Base-by-base conservation (phyloP, 768 basidiomycete genomes). In the Mycena kentingensis region DNA sequence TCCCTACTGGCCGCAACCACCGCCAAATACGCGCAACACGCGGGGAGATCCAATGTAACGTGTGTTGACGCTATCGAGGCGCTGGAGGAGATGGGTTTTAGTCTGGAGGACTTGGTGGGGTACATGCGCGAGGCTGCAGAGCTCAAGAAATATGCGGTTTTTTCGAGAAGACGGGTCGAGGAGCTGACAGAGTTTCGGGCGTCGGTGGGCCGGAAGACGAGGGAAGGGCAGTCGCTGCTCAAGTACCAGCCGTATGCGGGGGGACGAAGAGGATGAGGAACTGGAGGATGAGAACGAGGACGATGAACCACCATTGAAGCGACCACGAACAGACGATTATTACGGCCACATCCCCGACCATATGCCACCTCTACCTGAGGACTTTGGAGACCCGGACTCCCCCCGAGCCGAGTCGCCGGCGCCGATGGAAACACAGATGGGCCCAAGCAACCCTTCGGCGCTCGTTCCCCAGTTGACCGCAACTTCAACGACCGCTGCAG, bases 161-260 rank as follows among this genome's bases (percentile, higher is more conserved):
- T 83, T 64, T 83, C 83, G 4, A 73, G 74, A 35, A 76, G 85
- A 60, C 75, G 88, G 60, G 74, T 83, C 11, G 88, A 90, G 65
- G 89, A 90, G 64, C 68, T 92, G 64, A 73, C 77, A 46, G 90
- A 90, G 65, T 78, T 88, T 67, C 83, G 77, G 75, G 81, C 87
- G 85, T 72, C 70, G 78, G 77, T 61, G 35, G 52, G 54, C 60
- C 67, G 74, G 41, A 75, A 77, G 32, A 80, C 83, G 53, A 67
- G 65, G 29, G 81, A 83, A 52, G 83, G 84, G 63, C 72, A 73
- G 5, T 79, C 85, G 55, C 77, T 74, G 6, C 73, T 90, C 6
- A 60, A 73, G 22, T 85, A 80, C 48, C 69, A 67, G 19, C 74
- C 65, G 25, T 72, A 67, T 35, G 51, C 67, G 66, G 5, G 65